phyloP scores from a whole-genome alignment of 2,329 filamentous ascomycete genomes.

The Knoxdaviesia proteae region DNA sequence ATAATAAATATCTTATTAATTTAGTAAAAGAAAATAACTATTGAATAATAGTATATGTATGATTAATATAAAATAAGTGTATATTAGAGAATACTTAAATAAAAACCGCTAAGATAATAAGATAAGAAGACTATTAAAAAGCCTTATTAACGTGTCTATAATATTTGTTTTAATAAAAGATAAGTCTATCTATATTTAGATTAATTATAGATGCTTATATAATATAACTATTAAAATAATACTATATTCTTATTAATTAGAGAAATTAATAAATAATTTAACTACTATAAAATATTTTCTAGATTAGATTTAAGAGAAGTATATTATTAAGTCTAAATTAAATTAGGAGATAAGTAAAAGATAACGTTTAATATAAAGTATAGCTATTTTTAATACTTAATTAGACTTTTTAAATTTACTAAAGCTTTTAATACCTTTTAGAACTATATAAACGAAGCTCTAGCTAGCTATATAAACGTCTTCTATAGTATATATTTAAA shows the following conservation, averaged over 20 bases:
- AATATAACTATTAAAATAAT: slow-evolving; percentile 9
- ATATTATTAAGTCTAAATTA: slow-evolving; percentile 14
- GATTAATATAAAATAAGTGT: slow-evolving; percentile 4
- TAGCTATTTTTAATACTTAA: slow-evolving; percentile 13
- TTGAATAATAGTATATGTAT: slow-evolving; percentile 5
- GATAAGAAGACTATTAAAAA: slow-evolving; percentile 5
- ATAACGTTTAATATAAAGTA: slow-evolving; percentile 13
- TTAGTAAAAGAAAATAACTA: slow-evolving; percentile 6
- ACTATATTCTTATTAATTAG: background rate
- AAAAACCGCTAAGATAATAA: slow-evolving; percentile 4
- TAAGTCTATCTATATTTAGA: slow-evolving; percentile 6
- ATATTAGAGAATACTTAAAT: slow-evolving; percentile 1
- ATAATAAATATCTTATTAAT: slow-evolving; percentile 1
- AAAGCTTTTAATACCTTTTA: slow-evolving; percentile 7
- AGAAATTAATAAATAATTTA: slow-evolving; percentile 1
- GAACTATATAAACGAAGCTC: slow-evolving; percentile 6
- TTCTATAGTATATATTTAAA: no score
- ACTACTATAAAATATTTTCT: slow-evolving; percentile 3
- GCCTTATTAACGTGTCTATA: slow-evolving; percentile 3
- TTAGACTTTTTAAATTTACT: slow-evolving; percentile 11
- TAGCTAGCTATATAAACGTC: no score
- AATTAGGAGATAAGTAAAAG: slow-evolving; percentile 13
- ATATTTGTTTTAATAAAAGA: slow-evolving; percentile 9
- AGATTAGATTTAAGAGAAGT: slow-evolving; percentile 5
- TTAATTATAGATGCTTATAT: slow-evolving; percentile 11